Evolutionary conservation across 768 basidiomycete genomes (phyloP), one percentile per base, ranked within the genome.

Genomic region (Porphyrellus cyaneotinctus): DNA sequence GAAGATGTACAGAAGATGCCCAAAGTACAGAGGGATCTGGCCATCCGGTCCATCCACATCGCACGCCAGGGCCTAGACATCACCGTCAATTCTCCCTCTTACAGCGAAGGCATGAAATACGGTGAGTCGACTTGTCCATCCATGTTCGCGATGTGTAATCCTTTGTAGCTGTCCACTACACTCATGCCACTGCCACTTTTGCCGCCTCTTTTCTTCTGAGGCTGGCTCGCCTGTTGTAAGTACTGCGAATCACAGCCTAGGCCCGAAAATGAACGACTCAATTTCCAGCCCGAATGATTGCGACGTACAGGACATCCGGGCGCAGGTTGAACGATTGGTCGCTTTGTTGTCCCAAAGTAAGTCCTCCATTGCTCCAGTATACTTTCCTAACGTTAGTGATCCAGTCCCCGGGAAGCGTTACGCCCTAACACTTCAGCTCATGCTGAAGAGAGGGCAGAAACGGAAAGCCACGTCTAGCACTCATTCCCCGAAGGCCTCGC

Each of bases 101-200:
- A 97, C 64, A 77, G 92, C 53, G 89, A 92, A 65, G 91, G 91
- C 18, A 87, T 97, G 82, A 89, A 87, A 76, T 97, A 92, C 63
- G 90, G 91, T 88, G 62, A 41, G 81, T 64, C 23, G 14, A 12
- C 24, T 2, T 32, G 31, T 54, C 33, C 11, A n/a, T 22, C n/a
- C 37, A 18, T 18, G 30, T 50, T 46, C 13, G 55, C 47, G 24
- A 49, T 13, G 23, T 49, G 42, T 54, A 43, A 60, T 35, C 26
- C 22, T 18, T 11, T 20, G 18, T 58, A 91, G 90, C 91, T 15
- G 88, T 93, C n/a, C 86, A 91, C 64, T 88, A 89, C 62, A 88
- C 88, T 14, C 94, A 97, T 65, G 90, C 91, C 37, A 91, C 91
- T 26, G 94, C 94, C 6, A 95, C 94, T 0, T 97, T 97, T 71